Evolutionary conservation across 768 basidiomycete species (phyloP), one percentile per base, ranked within the genome.

Genomic region (Coprinellus aureogranulatus): DNA sequence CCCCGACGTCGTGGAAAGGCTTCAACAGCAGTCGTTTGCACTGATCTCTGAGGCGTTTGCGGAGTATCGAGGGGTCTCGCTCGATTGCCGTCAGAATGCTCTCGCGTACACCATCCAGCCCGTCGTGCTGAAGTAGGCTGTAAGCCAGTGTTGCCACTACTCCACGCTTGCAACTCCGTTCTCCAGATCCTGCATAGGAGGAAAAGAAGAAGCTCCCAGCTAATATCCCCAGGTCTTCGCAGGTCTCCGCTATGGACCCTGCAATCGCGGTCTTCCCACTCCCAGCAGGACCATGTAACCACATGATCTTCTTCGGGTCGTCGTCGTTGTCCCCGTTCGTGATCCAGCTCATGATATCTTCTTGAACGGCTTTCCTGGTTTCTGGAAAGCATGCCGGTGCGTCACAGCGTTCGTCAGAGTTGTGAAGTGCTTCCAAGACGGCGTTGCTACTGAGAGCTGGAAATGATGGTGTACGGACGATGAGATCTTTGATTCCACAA

Each of bases 161-260:
- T 6, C 27, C 12, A 10, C 18, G 28, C 16, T 39, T 31, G 10
- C 4, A 12, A 2, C 47, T 16, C 25, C 47, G 12, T 16, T 18
- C 22, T 1, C 8, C 23, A 9, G 46, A 46, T 2, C 4, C 30
- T 2, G n/a, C 28, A 16, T 23, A 39, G 8, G 46, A 42, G 1
- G 55, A 55, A 44, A 62, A 62, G 58, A 62, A 59, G 44, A 59
- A 62, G 22, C 50, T 53, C 2, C 40, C 61, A 6, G 54, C 54
- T 2, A 62, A 51, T 1, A 46, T 20, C 18, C 46, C 49, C n/a
- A 47, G 34, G 27, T 40, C 49, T 10, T 47, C 16, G 54, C 54
- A 56, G 12, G 26, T 20, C 8, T 56, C 51, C 10, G 58, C 54
- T 12, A 62, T 37, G 18, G 50, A 55, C 10, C 55, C 49, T 27